phyloP scores from a whole-genome alignment of 768 basidiomycete genomes.

The Pholiota microspora region DNA sequence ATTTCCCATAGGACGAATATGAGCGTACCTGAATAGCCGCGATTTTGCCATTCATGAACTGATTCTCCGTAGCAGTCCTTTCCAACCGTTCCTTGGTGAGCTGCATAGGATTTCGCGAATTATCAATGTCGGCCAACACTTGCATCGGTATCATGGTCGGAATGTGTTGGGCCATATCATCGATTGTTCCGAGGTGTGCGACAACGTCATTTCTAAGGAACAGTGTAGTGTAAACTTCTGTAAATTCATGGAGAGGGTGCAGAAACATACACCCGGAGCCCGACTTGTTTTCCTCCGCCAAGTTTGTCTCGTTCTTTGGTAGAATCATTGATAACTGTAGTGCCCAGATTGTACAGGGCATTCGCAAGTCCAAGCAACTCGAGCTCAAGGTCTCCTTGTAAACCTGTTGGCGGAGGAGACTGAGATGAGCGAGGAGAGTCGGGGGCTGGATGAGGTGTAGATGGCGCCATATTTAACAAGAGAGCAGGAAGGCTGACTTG shows the following conservation, averaged over 20 bases:
- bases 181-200: conserved; percentile 60
- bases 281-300: conserved; percentile 72
- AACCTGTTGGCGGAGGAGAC: conserved; percentile 66
- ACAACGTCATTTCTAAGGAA: conserved; percentile 69
- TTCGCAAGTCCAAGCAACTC: conserved; percentile 77
- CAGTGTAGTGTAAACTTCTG: conserved; percentile 1
- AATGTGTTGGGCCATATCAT: conserved; percentile 63
- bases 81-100: conserved; percentile 79
- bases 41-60: conserved; percentile 90
- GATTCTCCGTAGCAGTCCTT: conserved; percentile 84
- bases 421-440: conserved; percentile 75
- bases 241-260: background rate
- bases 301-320: conserved; percentile 77
- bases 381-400: conserved; percentile 73
- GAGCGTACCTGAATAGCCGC: conserved; percentile 64
- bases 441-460: conserved; percentile 35
- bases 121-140: conserved; percentile 77
- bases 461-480: background rate
- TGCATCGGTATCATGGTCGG: conserved; percentile 72
- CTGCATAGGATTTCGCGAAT: conserved; percentile 76
- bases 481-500: background rate
- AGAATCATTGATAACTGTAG: conserved; percentile 80
- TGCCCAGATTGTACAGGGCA: conserved; percentile 77
- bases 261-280: conserved; percentile 62
- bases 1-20: background rate